Evolutionary conservation across 73 alveolate species (phyloP).

Genomic region (Paramecium sonneborni): DNA sequence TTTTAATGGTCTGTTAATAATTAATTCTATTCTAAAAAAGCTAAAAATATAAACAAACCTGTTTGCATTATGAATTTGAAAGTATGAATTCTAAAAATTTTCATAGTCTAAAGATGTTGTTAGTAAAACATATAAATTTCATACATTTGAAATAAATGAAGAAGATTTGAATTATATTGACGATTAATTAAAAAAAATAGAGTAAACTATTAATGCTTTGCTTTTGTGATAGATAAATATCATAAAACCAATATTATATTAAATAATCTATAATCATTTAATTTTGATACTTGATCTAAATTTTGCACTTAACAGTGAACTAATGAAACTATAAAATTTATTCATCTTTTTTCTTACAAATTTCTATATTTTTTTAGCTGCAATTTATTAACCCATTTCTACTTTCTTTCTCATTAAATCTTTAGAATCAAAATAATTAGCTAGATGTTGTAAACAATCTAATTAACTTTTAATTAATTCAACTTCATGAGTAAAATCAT

Average conservation of each 20-base stretch:
- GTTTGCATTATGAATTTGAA: conserved; percentile 30
- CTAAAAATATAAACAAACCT: conserved; percentile 39
- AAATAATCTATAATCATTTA: neutral
- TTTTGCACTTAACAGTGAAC: neutral
- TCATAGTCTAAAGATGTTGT: neutral
- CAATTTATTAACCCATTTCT: neutral
- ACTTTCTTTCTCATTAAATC: neutral
- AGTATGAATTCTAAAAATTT: neutral
- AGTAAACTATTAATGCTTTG: conserved; percentile 51
- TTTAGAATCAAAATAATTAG: neutral
- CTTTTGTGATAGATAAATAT: neutral
- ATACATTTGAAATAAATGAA: conserved; percentile 23
- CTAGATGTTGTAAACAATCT: neutral
- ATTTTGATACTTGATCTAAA: neutral
- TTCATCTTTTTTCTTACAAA: neutral
- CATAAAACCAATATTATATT: neutral
- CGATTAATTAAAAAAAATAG: conserved; percentile 13
- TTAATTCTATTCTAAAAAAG: conserved; percentile 13
- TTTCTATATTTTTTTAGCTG: conserved; percentile 4
- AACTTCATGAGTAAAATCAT: neutral
- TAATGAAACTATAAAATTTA: neutral
- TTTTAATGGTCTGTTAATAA: conserved; percentile 46
- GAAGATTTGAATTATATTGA: conserved; percentile 29
- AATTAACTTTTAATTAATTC: neutral
- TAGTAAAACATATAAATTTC: neutral